These are phyloP conservation scores for Gryganskiella cystojenkinii DNA, from an alignment of 192 early-diverging fungal genomes.

Conservation along the genomic window DNA sequence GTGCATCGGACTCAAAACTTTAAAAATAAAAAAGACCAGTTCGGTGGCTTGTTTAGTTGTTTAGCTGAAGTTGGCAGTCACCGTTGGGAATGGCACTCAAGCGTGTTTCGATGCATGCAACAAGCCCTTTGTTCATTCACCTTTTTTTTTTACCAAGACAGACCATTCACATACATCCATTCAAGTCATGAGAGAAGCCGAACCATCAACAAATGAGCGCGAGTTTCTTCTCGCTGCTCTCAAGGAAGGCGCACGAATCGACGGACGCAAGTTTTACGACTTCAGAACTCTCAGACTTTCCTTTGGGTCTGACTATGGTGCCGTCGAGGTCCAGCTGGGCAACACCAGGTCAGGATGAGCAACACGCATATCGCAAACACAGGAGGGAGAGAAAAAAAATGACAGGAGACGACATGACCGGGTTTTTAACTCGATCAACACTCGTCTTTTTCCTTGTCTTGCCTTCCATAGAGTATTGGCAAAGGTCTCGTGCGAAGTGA, in stretches of 20 bases:
- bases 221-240: slow-evolving; percentile 81
- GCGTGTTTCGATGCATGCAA: too few species aligned
- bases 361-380: too few species aligned
- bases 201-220: slow-evolving; percentile 79
- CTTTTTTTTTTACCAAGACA: too few species aligned
- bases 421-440: background rate
- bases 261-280: slow-evolving; percentile 82
- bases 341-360: slow-evolving; percentile 70
- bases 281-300: slow-evolving; percentile 73
- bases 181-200: slow-evolving; percentile 54
- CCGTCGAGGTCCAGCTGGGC: slow-evolving; percentile 84
- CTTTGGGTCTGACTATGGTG: slow-evolving; percentile 77
- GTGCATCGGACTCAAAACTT: too few species aligned
- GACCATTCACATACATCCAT: too few species aligned
- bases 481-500: slow-evolving; percentile 75
- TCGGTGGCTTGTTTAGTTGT: too few species aligned
- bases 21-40: too few species aligned
- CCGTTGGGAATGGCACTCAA: too few species aligned
- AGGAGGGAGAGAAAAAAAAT: too few species aligned
- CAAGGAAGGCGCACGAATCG: slow-evolving; percentile 74
- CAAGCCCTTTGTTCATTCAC: too few species aligned
- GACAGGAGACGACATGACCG: too few species aligned
- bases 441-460: background rate
- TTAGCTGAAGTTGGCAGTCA: too few species aligned
- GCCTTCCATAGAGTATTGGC: slow-evolving; percentile 65